Evolutionary conservation across 129 eudicot genomes (phyloP).

Genomic region (Arctium lappa): DNA sequence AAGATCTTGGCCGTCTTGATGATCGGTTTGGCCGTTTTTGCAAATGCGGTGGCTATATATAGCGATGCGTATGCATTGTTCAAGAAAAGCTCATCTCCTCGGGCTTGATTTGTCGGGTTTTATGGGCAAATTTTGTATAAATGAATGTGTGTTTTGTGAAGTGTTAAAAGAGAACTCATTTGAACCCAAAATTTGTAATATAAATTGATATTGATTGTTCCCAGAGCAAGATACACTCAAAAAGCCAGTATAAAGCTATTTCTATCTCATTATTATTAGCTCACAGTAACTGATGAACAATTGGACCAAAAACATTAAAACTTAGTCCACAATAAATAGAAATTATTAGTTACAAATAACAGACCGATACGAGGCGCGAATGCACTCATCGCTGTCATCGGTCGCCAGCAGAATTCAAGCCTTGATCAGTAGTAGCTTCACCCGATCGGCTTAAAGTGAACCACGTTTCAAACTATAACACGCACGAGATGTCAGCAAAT

Average conservation of each 20-base stretch:
- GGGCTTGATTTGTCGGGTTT: constrained; percentile 29
- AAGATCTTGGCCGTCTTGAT: constrained; percentile 44
- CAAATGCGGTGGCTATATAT: constrained; percentile 54
- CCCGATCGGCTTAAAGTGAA: not conserved
- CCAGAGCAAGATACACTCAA: not conserved
- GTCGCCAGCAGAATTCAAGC: not conserved
- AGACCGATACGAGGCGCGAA: not conserved
- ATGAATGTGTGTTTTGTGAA: constrained; percentile 2
- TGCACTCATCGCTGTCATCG: constrained; percentile 3
- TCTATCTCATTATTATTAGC: constrained; percentile 29
- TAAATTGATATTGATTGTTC: constrained; percentile 6
- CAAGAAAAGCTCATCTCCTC: constrained; percentile 34
- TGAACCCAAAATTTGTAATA: constrained; percentile 6
- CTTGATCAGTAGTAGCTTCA: not conserved
- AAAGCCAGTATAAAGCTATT: constrained; percentile 14
- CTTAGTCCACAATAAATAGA: constrained; percentile 13
- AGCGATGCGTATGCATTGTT: constrained; percentile 49
- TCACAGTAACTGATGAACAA: constrained; percentile 22
- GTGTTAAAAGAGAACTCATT: constrained; percentile 14
- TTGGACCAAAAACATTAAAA: constrained; percentile 15
- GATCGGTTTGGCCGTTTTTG: constrained; percentile 53
- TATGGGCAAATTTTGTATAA: constrained; percentile 19
- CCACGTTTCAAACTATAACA: not conserved
- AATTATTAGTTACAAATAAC: constrained; percentile 13
- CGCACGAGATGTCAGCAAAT: constrained; percentile 22